Percentiles rank a stretch among this genome's conserved stretches.
Evolutionary conservation across 1,139 yeast species (phyloP).

Genomic region (Sugiyamaella neomexicana): DNA sequence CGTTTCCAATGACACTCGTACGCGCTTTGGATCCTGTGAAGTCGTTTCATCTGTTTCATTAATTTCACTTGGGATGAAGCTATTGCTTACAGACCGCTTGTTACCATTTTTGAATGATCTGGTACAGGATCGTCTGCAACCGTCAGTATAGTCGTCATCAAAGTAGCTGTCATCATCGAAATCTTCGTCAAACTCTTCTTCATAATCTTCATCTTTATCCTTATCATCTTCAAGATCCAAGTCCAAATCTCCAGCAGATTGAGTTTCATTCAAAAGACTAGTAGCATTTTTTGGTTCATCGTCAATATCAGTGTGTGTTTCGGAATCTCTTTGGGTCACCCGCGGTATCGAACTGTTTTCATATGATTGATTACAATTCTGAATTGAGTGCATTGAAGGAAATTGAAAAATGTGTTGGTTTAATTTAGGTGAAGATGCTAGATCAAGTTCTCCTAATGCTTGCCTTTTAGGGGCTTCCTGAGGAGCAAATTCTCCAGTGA

Average conservation of each 20-base stretch:
- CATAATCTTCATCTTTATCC: neutral
- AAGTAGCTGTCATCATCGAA: conserved; percentile 1
- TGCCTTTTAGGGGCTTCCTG: neutral
- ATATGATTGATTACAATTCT: neutral
- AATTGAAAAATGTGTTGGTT: neutral
- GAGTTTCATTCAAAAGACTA: neutral
- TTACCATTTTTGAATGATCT: neutral
- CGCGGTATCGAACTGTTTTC: neutral
- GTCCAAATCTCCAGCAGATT: neutral
- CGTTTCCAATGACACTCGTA: neutral
- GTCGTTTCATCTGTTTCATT: neutral
- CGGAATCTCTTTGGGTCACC: neutral
- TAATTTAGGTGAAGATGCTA: conserved; percentile 1
- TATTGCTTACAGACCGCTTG: neutral
- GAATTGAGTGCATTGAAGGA: neutral
- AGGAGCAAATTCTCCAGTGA: neutral
- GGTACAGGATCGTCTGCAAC: neutral
- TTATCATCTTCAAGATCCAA: neutral
- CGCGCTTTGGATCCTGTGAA: neutral
- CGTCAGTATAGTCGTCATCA: neutral
- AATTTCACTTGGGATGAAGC: neutral
- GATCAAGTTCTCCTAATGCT: conserved; percentile 6
- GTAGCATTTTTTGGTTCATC: neutral
- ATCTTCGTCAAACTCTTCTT: conserved; percentile 4
- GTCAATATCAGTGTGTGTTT: neutral